Evolutionary conservation across 2,329 filamentous ascomycete genomes (phyloP).

Genomic region (Colletotrichum tamarilloi): DNA sequence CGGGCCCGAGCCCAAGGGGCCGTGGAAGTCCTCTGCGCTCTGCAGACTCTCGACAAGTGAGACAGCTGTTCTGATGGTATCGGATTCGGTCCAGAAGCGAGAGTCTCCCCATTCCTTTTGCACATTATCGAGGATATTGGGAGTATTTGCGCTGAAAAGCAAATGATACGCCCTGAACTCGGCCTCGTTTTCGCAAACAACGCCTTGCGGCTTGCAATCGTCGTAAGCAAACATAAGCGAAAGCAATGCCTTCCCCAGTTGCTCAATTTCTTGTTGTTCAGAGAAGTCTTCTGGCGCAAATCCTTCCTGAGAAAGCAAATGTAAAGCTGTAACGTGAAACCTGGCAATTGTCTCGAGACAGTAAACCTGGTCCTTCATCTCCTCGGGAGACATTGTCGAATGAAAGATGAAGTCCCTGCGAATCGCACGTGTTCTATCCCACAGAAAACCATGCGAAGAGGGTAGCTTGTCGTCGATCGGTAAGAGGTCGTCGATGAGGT

Average conservation of each 20-base stretch:
- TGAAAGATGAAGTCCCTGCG: conserved; percentile 77
- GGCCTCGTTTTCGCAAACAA: conserved; percentile 70
- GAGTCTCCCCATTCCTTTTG: conserved; percentile 66
- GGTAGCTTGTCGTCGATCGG: conserved; percentile 65
- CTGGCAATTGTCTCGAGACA: conserved; percentile 74
- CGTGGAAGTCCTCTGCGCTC: conserved; percentile 66
- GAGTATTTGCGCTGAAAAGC: conserved; percentile 69
- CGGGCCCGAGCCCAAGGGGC: conserved; percentile 64
- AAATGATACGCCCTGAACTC: conserved; percentile 76
- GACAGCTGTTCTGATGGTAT: conserved; percentile 70
- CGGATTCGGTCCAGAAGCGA: conserved; percentile 64
- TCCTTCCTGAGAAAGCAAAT: conserved; percentile 69
- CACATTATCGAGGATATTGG: conserved; percentile 63
- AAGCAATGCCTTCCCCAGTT: conserved; percentile 72
- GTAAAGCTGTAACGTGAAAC: conserved; percentile 74
- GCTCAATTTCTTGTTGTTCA: conserved; percentile 75
- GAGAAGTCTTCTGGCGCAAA: conserved; percentile 70
- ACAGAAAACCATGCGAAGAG: conserved; percentile 70
- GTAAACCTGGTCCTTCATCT: conserved; percentile 69
- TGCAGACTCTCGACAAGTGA: conserved; percentile 70
- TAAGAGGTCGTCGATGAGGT: conserved; percentile 70
- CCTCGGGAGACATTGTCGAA: conserved; percentile 66
- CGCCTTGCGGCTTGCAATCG: conserved; percentile 68
- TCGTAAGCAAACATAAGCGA: conserved; percentile 76
- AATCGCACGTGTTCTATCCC: conserved; percentile 76